A percentile compares a stretch with the other conserved stretches of the same genome.
These are phyloP conservation scores for Boletellus sp. DNA, from an alignment of 768 basidiomycete genomes.

Conservation along the genomic window DNA sequence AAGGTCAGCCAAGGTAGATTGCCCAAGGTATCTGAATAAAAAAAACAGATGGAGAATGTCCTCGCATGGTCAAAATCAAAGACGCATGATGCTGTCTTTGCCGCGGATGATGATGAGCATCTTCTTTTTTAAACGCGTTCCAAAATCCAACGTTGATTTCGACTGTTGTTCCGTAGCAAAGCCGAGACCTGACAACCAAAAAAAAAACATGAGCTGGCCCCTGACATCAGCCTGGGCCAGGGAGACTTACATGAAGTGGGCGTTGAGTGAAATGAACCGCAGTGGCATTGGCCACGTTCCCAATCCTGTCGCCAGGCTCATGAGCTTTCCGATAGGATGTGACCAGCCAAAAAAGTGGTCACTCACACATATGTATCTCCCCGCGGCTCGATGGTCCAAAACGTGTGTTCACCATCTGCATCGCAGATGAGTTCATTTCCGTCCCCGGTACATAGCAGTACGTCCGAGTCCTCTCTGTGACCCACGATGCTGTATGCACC, in stretches of 20 bases:
- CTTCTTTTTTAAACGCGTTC: constrained; percentile 1
- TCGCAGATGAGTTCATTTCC: constrained; percentile 4
- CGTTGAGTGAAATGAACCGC: constrained; percentile 3
- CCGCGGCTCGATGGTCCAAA: constrained; percentile 2
- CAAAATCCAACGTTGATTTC: constrained; percentile 12
- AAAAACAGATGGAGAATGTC: not conserved
- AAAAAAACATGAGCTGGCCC: not conserved
- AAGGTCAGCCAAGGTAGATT: too few relatives aligned
- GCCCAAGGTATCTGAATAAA: not conserved
- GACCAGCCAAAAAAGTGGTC: not conserved
- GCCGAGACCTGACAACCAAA: not conserved
- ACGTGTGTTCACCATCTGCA: not conserved
- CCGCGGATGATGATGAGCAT: not conserved
- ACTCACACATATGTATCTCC: constrained; percentile 3
- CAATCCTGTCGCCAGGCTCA: not conserved
- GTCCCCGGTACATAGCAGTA: not conserved
- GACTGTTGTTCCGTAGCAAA: constrained; percentile 2
- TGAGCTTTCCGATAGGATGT: not conserved
- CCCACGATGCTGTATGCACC: constrained; percentile 3
- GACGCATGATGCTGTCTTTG: not conserved
- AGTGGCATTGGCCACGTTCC: constrained; percentile 8
- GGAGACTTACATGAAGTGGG: not conserved
- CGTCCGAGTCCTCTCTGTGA: not conserved
- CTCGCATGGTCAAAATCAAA: too few relatives aligned
- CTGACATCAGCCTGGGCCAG: not conserved